These are phyloP conservation scores for Fusarium lateritium DNA, from an alignment of 2,329 filamentous ascomycete species.

Conservation along the genomic window DNA sequence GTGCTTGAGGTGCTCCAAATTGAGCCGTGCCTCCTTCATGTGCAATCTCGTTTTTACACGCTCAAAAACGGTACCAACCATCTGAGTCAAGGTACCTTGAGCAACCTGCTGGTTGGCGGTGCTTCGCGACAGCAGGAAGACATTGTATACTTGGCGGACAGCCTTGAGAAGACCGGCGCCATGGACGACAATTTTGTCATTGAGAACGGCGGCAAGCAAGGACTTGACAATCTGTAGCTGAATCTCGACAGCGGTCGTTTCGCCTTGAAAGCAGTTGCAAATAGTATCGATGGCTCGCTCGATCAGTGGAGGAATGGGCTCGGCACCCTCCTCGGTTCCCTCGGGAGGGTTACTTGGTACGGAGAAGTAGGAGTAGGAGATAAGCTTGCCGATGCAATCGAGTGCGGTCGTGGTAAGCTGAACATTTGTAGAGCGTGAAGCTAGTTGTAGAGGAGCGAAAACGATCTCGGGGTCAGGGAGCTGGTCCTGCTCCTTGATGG, in stretches of 20 bases:
- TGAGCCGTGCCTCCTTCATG: slow-evolving; percentile 85
- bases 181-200: slow-evolving; percentile 99
- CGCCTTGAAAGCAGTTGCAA: slow-evolving; percentile 98
- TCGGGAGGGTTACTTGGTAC: slow-evolving; percentile 66
- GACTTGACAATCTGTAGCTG: slow-evolving; percentile 99
- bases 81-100: slow-evolving; percentile 96
- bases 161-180: slow-evolving; percentile 96
- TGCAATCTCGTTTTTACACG: slow-evolving; percentile 88
- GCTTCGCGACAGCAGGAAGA: slow-evolving; percentile 94
- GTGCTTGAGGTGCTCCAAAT: slow-evolving; percentile 66
- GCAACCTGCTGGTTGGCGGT: slow-evolving; percentile 97
- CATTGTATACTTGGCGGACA: slow-evolving; percentile 98
- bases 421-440: slow-evolving; percentile 88
- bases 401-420: slow-evolving; percentile 90
- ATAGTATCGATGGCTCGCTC: slow-evolving; percentile 99
- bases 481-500: slow-evolving; percentile 88
- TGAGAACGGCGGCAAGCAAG: slow-evolving; percentile 91
- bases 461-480: slow-evolving; percentile 92
- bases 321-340: slow-evolving; percentile 58
- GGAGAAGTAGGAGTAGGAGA: slow-evolving; percentile 98
- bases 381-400: slow-evolving; percentile 98
- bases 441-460: slow-evolving; percentile 91
- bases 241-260: slow-evolving; percentile 91
- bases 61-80: slow-evolving; percentile 99
- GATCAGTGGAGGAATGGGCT: slow-evolving; percentile 79